Evolutionary conservation across 352 stramenopile species (phyloP), one percentile per base, ranked within the genome.

Genomic region (Globisporangium emineosum): DNA sequence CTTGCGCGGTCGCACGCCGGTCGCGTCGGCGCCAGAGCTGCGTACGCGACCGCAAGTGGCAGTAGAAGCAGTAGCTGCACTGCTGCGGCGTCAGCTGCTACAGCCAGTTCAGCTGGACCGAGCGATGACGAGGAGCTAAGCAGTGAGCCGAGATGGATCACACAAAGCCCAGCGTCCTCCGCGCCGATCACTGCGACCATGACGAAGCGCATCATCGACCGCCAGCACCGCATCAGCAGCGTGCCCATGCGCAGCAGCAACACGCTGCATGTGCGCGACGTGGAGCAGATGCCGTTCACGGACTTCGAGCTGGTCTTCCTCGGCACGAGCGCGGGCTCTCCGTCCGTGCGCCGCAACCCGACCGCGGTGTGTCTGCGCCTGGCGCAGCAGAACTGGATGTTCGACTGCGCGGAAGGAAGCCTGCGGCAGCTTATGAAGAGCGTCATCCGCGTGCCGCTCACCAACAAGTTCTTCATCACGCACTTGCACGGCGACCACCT

Each of bases 401-500:
- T 96, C 57, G 89, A 96, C 72, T 95, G 87, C 43, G 89, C 83
- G 0, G 89, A 96, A 54, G 88, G 84, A 19, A 91, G 82, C 58
- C 63, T 93, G 49, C 72, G 82, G 5, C 87, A 96, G 62, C 71
- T 96, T 27, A 93, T 95, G 69, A 88, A 88, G 63, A 92, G 78
- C 60, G 76, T 76, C 9, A 78, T 93, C 21, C 79, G 82, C 4
- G 83, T 91, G 61, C 77, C 86, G 19, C 73, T 84, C 15, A 91
- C 82, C 5, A 89, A 86, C 67, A 88, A 88, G 68, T 94, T 96
- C 68, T 96, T 96, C 57, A 66, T 96, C 33, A 81, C 86, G 43
- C 89, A 96, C 65, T 33, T 95, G 55, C 89, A 96, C 60, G 89
- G 89, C 19, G 89, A 96, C 67, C 89, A 96, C 53, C 25, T 96